Evolutionary conservation across 1,284 basidiomycete genomes (phyloP).

Genomic region (Trametes hirsuta): DNA sequence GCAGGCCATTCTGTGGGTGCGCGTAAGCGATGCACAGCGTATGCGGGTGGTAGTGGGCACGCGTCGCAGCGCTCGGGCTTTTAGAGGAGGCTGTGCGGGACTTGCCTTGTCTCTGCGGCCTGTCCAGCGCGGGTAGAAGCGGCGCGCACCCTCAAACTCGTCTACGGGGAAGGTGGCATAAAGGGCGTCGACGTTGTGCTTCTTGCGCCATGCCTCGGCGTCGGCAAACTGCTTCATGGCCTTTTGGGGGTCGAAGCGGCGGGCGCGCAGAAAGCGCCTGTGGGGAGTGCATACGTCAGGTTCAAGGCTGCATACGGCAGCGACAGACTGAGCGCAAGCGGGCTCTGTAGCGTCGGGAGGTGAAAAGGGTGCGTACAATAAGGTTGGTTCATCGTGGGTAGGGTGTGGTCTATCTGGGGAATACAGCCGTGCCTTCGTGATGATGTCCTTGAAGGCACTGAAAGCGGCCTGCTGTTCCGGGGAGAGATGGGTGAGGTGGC

Average conservation of each 20-base stretch:
- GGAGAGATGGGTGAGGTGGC: conserved; percentile 59
- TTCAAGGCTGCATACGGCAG: not conserved
- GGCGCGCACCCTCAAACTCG: conserved; percentile 62
- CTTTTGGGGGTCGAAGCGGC: conserved; percentile 61
- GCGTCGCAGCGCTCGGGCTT: too few species aligned
- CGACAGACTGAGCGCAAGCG: too few species aligned
- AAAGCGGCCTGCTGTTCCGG: conserved; percentile 51
- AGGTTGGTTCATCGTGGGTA: conserved; percentile 67
- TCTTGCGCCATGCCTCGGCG: conserved; percentile 65
- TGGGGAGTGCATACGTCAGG: not conserved
- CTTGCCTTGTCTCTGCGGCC: conserved; percentile 73
- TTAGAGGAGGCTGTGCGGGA: not conserved
- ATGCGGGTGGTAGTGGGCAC: not conserved
- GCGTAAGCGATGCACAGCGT: not conserved
- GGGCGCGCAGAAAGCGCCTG: conserved; percentile 78
- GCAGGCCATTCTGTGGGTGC: conserved; percentile 59
- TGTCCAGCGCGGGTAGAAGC: conserved; percentile 80
- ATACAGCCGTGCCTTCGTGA: conserved; percentile 56
- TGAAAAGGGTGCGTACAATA: conserved; percentile 53
- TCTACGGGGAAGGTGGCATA: conserved; percentile 58
- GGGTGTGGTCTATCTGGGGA: conserved; percentile 37
- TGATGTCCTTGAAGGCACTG: conserved; percentile 52
- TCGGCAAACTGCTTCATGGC: conserved; percentile 72
- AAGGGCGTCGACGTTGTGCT: conserved; percentile 61
- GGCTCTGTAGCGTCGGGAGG: not conserved